Base-by-base conservation (phyloP, 2,329 filamentous ascomycete genomes). In the Huntiella moniliformis region DNA sequence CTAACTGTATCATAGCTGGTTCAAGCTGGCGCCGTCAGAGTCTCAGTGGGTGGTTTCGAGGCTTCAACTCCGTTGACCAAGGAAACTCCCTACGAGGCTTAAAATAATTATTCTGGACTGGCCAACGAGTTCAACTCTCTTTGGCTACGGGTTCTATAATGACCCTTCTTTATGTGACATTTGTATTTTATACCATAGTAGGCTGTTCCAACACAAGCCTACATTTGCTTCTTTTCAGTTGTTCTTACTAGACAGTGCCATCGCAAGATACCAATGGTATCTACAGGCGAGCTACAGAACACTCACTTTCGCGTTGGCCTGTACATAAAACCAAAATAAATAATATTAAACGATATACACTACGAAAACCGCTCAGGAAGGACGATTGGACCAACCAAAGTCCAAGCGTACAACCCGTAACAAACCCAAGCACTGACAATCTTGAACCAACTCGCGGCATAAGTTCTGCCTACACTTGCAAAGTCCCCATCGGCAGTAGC, bases 391-490 rank as follows among this genome's bases (percentile, higher is more conserved):
- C 91, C 91, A 38, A 93, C 69, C 54, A 98, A 62, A 13, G 84
- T 94, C 91, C 91, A 98, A 22, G 78, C 73, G 58, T 96, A 98
- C 61, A 98, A 82, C 44, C 67, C 77, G 61, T 98, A 95, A 65
- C 91, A 98, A 46, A 91, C 79, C 91, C 91, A 98, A 13, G 88
- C 79, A 62, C 87, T 93, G 45, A 95, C 78, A 61, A 98, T 96
- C 75, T 98, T 98, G 54, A 95, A 86, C 91, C 92, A 98, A 58
- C 85, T 94, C 31, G 91, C 91, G 74, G 86, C 93, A 63, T 96
- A 93, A 4, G 88, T 96, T 49, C 91, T 73, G 15, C 91, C 91
- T 3, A 98, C 88, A 0, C 88, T 84, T 2, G 85, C 84, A 61
- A 98, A 96, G 56, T 87, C 79, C 42, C 75, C 70, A 46, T 72